Evolutionary conservation across 352 stramenopile species (phyloP).

Genomic region (Phytophthora chlamydospora): DNA sequence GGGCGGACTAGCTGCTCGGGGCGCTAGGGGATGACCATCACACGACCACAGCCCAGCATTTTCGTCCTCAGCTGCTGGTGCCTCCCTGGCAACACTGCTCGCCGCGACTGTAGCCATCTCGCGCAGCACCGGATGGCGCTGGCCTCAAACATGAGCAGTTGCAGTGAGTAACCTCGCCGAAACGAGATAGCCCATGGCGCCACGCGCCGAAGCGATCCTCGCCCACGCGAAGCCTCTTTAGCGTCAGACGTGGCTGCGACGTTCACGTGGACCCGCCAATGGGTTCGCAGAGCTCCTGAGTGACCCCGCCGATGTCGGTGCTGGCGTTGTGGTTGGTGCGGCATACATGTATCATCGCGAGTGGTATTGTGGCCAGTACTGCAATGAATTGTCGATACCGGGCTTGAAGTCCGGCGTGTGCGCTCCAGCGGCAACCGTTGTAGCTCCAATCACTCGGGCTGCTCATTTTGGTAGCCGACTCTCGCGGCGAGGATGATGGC

Average conservation of each 20-base stretch:
- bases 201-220: constrained; percentile 5
- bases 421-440: too few species aligned
- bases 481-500: neutral
- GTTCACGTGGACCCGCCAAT: constrained; percentile 7
- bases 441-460: too few species aligned
- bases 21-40: constrained; percentile 19
- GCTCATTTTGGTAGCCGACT: constrained; percentile 14
- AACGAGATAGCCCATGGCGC: constrained; percentile 25
- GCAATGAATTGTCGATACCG: constrained; percentile 19
- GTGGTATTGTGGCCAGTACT: neutral
- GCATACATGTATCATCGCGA: too few species aligned
- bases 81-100: constrained; percentile 14
- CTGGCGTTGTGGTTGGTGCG: too few species aligned
- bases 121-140: neutral
- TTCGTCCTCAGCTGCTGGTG: constrained; percentile 24
- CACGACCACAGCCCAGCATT: constrained; percentile 12
- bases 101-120: constrained; percentile 17
- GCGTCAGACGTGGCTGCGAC: constrained; percentile 9
- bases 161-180: constrained; percentile 13
- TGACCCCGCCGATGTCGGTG: neutral
- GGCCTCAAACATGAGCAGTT: constrained; percentile 1
- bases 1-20: constrained; percentile 14
- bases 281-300: constrained; percentile 2
- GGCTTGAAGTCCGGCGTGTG: too few species aligned
- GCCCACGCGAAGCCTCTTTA: constrained; percentile 9